Evolutionary conservation across 345 rosid genomes (phyloP), one percentile per base, ranked within the genome.

Genomic region (Populus deltoides): DNA sequence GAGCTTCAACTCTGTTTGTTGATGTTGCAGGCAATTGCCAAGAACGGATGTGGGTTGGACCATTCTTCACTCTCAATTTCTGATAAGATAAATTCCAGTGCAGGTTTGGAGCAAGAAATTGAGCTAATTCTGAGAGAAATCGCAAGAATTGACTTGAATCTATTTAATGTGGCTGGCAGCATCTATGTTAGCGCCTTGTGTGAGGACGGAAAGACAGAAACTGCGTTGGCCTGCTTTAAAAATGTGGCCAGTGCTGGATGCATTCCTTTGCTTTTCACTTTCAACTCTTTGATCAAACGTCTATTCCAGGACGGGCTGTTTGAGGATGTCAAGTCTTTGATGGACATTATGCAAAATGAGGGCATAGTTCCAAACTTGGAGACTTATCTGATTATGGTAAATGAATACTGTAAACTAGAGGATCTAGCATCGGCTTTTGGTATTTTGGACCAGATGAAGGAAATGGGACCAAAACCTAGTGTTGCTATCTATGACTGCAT

Each of bases 401-500:
- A 77, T 70, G 93, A 82, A 81, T 83, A 81, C 47, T 90, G 91
- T 81, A 89, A 86, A 81, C 79, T 38, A 3, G 84, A 83, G 53
- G 85, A 91, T 77, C 75, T 77, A 38, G 83, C 76, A 45, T 82
- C 86, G 41, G 94, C 89, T 18, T 81, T 80, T 67, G 62, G 75
- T 80, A 71, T 87, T 67, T 69, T 91, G 36, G 80, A 85, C 45
- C 87, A 83, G 51, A 86, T 92, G 90, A 86, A 84, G 45, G 87
- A 84, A 75, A 74, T 65, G 74, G 93, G 95, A 70, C 55, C 88
- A 71, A 89, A 77, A 82, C 94, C 95, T 74, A 80, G 75, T 12
- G 91, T 92, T 5, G 88, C 92, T 53, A 89, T 92, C 68, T 91
- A 90, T 81, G 82, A 90, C 16, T 71, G 84, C 74, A 86, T 92